Base-by-base conservation (phyloP, 768 basidiomycete genomes). In the Suillus decipiens region DNA sequence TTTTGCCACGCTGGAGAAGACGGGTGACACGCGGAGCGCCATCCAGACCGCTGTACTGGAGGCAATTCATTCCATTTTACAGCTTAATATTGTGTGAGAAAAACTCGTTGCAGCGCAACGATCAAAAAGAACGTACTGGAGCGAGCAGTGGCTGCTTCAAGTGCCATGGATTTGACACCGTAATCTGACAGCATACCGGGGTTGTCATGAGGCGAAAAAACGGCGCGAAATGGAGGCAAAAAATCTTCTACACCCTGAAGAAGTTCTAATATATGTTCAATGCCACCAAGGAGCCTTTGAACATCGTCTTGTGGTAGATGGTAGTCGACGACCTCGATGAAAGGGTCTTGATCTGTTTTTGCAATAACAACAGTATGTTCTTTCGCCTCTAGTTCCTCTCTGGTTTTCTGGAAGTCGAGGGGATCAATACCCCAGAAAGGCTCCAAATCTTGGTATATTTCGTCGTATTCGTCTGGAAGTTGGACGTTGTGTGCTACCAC, bases 391-490 rank as follows among this genome's bases (percentile, higher is more conserved):
- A 71, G 65, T 37, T 64, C 67, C n/a, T 57, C 33, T 39, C 70
- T 74, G 0, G 65, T 60, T 10, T 28, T 51, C 0, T 67, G 70
- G 17, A 79, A 47, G 1, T 70, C 69, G 1, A 50, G n/a, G 0
- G 78, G 78, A 39, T 72, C 66, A 54, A 82, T 67, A 0, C 75
- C 80, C 72, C 72, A 78, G 66, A 73, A 79, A 0, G 76, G 75
- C 24, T 75, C 72, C 10, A 81, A 63, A 59, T 80, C 74, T 9
- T 70, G 64, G 60, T 72, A 67, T 56, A 82, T 81, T 63, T 80
- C 79, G 68, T 83, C 81, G 54, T 83, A 82, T 61, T 82, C 82
- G 63, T 82, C 82, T 19, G 76, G 78, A 1, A 82, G 72, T 48
- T 74, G 77, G 2, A 82, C 74, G 34, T 74, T 64, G 63, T 83